Evolutionary conservation across 2,329 filamentous ascomycete genomes (phyloP), one percentile per base, ranked within the genome.

Genomic region (Fonsecaea nubica): DNA sequence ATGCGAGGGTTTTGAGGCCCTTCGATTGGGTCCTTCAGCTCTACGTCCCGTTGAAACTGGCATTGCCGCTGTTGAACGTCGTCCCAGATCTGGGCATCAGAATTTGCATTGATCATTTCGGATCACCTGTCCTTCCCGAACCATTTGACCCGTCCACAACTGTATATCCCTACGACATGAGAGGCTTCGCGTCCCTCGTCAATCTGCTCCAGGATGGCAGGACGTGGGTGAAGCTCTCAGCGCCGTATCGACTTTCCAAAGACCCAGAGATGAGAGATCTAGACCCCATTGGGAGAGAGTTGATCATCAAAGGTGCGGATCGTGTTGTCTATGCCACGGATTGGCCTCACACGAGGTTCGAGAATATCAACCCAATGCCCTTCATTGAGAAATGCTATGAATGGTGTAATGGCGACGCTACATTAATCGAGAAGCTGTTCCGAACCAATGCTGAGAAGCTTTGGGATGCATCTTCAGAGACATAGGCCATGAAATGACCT

Each of bases 261-360:
- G 79, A 83, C 59, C 75, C 76, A 6, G 72, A 80, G 25, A 78
- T 83, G 65, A 76, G 75, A 33, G 79, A 84, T 54, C 69, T 86
- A 3, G 80, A 84, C 60, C 79, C 79, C 1, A 75, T 89, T 45
- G 82, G 80, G 8, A 76, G 74, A 13, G 83, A 87, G 70, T 75
- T 88, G 7, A 70, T 88, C 38, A 74, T 75, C 3, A 75, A 80
- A 4, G 82, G 80, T 10, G 79, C 78, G 1, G 75, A 80, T 25
- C 77, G 81, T 15, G 77, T 86, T 9, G 81, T 89, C 0, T 89
- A 87, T 74, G 86, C 85, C 1, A 87, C 85, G 0, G 87, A 89
- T 71, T 89, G 87, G 87, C 87, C 87, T 21, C 86, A 89, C 74
- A 89, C 87, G 2, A 79, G 87, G 12, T 89, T 85, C 66, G 84